A percentile compares a stretch with the other conserved stretches of the same genome.
These are phyloP conservation scores for Cercospora sp. DNA, from an alignment of 2,329 filamentous ascomycete species.

Conservation along the genomic window DNA sequence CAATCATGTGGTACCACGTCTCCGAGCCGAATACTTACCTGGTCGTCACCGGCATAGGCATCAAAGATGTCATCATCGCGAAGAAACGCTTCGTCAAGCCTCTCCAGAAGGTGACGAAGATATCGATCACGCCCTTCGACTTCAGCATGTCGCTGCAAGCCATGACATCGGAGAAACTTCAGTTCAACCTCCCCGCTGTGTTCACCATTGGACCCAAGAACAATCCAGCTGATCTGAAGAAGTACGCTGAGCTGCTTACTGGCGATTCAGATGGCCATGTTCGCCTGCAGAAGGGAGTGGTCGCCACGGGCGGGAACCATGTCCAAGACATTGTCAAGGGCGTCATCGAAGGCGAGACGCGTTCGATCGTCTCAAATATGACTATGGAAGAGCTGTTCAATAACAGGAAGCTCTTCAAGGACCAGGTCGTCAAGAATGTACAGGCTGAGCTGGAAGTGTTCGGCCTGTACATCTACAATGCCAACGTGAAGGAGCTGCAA, in stretches of 20 bases:
- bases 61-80: constrained; percentile 72
- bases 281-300: constrained; percentile 38
- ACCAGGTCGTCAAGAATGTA: constrained; percentile 62
- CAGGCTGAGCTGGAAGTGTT: constrained; percentile 79
- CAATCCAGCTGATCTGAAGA: constrained; percentile 67
- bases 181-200: constrained; percentile 77
- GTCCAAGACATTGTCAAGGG: constrained; percentile 85
- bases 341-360: constrained; percentile 85
- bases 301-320: constrained; percentile 58
- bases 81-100: constrained; percentile 75
- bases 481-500: constrained; percentile 83
- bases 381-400: constrained; percentile 92
- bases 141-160: constrained; percentile 80
- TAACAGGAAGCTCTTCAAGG: constrained; percentile 46
- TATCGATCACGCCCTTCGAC: constrained; percentile 62
- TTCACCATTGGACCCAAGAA: constrained; percentile 84
- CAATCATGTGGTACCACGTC: constrained; percentile 51
- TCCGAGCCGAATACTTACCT: constrained; percentile 80
- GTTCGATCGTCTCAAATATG: constrained; percentile 80
- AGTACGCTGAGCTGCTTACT: constrained; percentile 76
- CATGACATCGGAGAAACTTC: constrained; percentile 86
- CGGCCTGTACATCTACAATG: constrained; percentile 65
- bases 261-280: constrained; percentile 56
- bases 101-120: constrained; percentile 58
- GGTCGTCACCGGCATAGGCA: constrained; percentile 68